phyloP scores from a whole-genome alignment of 78 protist species.

The Dictyostelium capitatum region DNA sequence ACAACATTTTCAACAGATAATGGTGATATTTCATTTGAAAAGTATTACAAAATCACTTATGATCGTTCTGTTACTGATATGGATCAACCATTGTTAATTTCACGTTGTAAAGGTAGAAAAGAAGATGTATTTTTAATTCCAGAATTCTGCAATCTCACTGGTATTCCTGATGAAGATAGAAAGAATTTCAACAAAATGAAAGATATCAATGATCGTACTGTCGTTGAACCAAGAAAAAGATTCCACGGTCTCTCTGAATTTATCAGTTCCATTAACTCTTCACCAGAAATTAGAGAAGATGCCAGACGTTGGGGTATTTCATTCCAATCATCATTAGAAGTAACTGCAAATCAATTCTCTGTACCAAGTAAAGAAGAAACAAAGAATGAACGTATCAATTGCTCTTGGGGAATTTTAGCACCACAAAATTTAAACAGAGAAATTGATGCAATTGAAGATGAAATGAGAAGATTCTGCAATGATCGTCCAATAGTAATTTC shows the following conservation, averaged over 20 bases:
- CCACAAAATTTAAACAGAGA: background rate
- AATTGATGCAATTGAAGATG: background rate
- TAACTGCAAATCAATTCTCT: background rate
- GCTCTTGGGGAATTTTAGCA: background rate
- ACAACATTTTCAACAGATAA: background rate
- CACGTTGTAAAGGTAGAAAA: constrained; percentile 6
- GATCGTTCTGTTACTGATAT: background rate
- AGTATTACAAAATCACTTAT: background rate
- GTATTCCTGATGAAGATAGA: background rate
- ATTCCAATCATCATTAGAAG: background rate
- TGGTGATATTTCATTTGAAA: background rate
- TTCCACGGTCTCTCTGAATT: background rate
- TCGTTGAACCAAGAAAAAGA: background rate
- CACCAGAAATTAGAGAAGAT: background rate
- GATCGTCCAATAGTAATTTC: background rate
- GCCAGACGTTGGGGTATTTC: constrained; percentile 16
- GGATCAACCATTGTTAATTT: constrained; percentile 36
- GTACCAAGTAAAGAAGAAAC: background rate
- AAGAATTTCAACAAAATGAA: background rate
- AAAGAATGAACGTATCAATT: background rate
- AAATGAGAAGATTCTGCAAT: background rate
- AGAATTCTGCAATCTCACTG: constrained; percentile 41
- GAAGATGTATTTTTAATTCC: constrained; percentile 20
- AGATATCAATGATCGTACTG: background rate
- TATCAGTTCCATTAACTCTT: background rate